Evolutionary conservation across 129 eudicot species (phyloP), one percentile per base, ranked within the genome.

Genomic region (Flaveria linearis): DNA sequence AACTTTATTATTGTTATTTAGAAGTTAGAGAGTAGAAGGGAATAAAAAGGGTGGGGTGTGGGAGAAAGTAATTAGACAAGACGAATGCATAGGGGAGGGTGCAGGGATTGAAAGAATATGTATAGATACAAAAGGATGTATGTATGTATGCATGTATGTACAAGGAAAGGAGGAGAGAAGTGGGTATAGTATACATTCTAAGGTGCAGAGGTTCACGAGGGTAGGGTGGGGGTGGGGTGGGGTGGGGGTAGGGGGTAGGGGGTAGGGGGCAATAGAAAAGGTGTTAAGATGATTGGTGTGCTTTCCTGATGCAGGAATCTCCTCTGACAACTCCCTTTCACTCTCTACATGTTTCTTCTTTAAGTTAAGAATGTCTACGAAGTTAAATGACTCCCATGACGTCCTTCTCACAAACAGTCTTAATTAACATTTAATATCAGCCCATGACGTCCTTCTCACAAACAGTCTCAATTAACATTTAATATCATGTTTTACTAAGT

Each of bases 31-130:
- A 28, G 33, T 28, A 28, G 5, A 28, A 28, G 4, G 33, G 33
- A 28, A 28, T 28, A 28, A 28, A 3, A 28, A 28, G 33, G 30
- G 33, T 28, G 33, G 33, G 33, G 33, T 45, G 66, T 66, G 77
- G 43, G 50, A 67, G 67, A 47, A 15, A 46, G 76, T 57, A 78
- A 78, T 78, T 78, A 25, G 82, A 78, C 76, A 69, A 78, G 82
- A 78, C 82, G 76, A 58, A 78, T n/a, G 76, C 82, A 78, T 69
- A 7, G 82, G 82, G 82, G 70, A 69, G 33, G 69, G 68, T 67
- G 81, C 75, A 69, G 49, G 75, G 69, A 77, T 30, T 45, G 49
- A 66, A 49, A 47, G 68, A 69, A 69, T 68, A 78, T 78, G 69
- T 78, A 78, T 17, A 55, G 51, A 78, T 69, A 78, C 76, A 69